Conservation (phyloP, 192 early-diverging fungal genomes). For the Linnemannia hyalina region DNA sequence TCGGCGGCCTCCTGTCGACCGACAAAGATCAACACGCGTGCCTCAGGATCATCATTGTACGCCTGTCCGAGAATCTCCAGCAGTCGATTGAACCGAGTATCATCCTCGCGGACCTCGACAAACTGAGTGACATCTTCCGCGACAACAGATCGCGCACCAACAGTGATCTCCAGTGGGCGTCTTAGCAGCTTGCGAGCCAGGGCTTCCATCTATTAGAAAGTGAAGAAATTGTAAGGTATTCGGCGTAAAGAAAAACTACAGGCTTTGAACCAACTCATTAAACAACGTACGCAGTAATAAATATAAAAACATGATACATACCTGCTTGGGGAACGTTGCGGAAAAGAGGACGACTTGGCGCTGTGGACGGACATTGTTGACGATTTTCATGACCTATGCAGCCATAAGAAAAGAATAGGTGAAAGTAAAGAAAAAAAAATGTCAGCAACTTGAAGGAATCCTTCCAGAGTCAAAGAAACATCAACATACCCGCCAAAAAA, state of each 20-base stretch:
- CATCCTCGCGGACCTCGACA: constrained; percentile 89
- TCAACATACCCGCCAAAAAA: not conserved
- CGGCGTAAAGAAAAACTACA: not conserved
- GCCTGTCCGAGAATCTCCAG: constrained; percentile 89
- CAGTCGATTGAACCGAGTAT: constrained; percentile 87
- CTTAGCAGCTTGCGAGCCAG: constrained; percentile 92
- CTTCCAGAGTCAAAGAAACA: not conserved
- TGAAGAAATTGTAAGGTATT: not conserved
- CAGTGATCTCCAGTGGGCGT: constrained; percentile 93
- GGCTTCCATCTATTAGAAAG: constrained; percentile 82
- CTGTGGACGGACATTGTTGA: constrained; percentile 89
- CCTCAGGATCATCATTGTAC: constrained; percentile 78
- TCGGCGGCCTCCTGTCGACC: constrained; percentile 97
- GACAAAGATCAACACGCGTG: constrained; percentile 91
- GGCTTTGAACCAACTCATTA: not conserved
- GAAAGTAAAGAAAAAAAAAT: too few species aligned
- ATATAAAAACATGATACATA: constrained; percentile 12
- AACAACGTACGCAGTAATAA: not conserved
- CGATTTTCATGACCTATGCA: constrained; percentile 90
- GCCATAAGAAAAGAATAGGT: too few species aligned
- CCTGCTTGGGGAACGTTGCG: constrained; percentile 94
- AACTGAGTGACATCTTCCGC: constrained; percentile 89
- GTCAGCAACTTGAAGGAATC: not conserved
- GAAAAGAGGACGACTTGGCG: constrained; percentile 94
- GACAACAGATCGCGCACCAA: constrained; percentile 94